phyloP scores from a whole-genome alignment of 225 moss, liverwort and hornwort species.

The Straminergon stramineum region DNA sequence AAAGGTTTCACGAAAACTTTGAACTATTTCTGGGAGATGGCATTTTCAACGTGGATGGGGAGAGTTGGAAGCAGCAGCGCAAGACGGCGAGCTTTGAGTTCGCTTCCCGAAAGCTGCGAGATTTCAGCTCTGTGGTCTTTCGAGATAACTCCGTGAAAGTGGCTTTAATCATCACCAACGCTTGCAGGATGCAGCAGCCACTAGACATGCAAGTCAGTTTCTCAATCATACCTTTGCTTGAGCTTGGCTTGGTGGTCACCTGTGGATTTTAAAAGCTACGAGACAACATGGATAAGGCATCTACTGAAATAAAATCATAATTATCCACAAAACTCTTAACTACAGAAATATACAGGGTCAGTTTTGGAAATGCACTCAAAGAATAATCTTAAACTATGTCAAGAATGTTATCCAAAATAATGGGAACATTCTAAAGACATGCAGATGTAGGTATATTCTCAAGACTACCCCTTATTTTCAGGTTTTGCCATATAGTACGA shows the following conservation, averaged over 20 bases:
- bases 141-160: conserved; percentile 44
- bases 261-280: not conserved
- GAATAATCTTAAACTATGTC: not conserved
- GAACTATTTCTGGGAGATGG: conserved; percentile 58
- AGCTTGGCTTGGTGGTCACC: not conserved
- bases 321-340: not conserved
- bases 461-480: not conserved
- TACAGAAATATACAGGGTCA: not conserved
- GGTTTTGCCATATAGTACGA: not conserved
- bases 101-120: conserved; percentile 45
- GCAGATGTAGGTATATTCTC: not conserved
- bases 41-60: conserved; percentile 77
- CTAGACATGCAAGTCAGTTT: conserved; percentile 58
- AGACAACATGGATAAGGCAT: no score
- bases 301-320: no score
- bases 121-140: conserved; percentile 45
- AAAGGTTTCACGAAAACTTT: conserved; percentile 30
- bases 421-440: not conserved
- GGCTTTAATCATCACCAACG: conserved; percentile 15
- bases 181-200: not conserved
- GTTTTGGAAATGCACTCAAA: no score
- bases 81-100: conserved; percentile 74
- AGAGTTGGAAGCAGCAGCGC: conserved; percentile 62
- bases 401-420: not conserved
- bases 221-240: not conserved